Evolutionary conservation across 257 asterid species (phyloP).

Genomic region (Knoxia roxburghii): DNA sequence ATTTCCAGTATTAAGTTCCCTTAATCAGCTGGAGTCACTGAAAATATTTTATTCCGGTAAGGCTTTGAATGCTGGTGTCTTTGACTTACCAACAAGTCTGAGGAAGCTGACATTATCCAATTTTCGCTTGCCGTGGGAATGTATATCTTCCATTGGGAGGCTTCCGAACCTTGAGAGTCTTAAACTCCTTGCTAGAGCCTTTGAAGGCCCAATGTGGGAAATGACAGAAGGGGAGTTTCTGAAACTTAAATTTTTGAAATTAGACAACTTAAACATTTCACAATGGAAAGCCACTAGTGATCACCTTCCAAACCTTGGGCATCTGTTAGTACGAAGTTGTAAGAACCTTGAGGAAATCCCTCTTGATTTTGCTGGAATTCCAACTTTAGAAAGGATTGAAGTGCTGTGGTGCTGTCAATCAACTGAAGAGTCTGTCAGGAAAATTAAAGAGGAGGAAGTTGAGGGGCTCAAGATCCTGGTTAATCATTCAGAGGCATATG

Average conservation of each 20-base stretch:
- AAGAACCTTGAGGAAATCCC: conserved; percentile 8
- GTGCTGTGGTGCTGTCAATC: not conserved
- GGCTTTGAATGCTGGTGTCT: no score
- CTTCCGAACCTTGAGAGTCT: conserved; percentile 5
- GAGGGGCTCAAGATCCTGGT: no score
- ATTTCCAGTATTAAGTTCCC: not conserved
- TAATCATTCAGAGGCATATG: no score
- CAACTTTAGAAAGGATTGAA: conserved; percentile 3
- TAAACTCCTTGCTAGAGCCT: not conserved
- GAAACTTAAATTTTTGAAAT: conserved; percentile 5
- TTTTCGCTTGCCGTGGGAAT: not conserved
- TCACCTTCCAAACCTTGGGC: conserved; percentile 12
- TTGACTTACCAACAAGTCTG: conserved; percentile 5
- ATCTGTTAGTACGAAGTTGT: not conserved
- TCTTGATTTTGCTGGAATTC: not conserved
- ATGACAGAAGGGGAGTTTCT: conserved; percentile 3
- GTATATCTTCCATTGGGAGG: not conserved
- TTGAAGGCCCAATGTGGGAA: conserved; percentile 1
- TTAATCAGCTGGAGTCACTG: conserved; percentile 7
- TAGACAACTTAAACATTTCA: not conserved
- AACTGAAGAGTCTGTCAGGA: no score
- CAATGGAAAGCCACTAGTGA: conserved; percentile 5
- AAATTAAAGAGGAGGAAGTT: no score
- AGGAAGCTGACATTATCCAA: conserved; percentile 15
- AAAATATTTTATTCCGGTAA: not conserved